Evolutionary conservation across 306 rosid genomes (phyloP), one percentile per base, ranked within the genome.

Genomic region (Astragalus membranaceus): DNA sequence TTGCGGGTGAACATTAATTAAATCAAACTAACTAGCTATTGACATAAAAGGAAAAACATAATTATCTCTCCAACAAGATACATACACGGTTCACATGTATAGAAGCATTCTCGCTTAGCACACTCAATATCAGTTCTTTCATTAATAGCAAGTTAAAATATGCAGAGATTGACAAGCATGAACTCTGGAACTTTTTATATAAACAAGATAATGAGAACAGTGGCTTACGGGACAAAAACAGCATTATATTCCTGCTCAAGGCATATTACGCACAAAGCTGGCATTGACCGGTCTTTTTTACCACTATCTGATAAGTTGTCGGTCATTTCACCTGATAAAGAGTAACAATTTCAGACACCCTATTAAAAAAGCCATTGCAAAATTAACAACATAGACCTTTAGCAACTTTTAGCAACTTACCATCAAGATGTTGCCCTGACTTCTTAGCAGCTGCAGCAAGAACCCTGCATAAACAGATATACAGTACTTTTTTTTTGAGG

Each of bases 231-330:
- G 69, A 90, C 94, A 83, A 93, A 90, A 78, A 88, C 98, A 8
- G 94, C 89, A 74, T 88, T 87, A 29, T 90, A 93, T 16, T 88
- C 91, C 74, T 83, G 86, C 82, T 88, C 98, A 8, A 93, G 97
- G 85, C 98, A 93, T 84, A 93, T 93, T 30, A 93, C 98, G 73
- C 98, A 90, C 77, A 93, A 79, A 67, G 88, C 88, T 48, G 98
- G 96, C 88, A 90, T 82, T 63, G 75, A 53, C 16, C 80, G 89
- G 57, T 87, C 96, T 60, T 70, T 89, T 80, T 81, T 92, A 10
- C 80, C 72, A 44, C 79, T 82, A 83, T 89, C 92, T 17, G 75
- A 43, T 57, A 71, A 82, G 49, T 42, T 69, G 51, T 82, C 89
- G 10, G 78, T 75, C 65, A 51, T 84, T 76, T 84, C 90, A 67